Percentiles rank a stretch among this genome's conserved stretches.
These are phyloP conservation scores for Wickerhamiella occidentalis DNA, from an alignment of 805 yeast genomes.

Conservation along the genomic window DNA sequence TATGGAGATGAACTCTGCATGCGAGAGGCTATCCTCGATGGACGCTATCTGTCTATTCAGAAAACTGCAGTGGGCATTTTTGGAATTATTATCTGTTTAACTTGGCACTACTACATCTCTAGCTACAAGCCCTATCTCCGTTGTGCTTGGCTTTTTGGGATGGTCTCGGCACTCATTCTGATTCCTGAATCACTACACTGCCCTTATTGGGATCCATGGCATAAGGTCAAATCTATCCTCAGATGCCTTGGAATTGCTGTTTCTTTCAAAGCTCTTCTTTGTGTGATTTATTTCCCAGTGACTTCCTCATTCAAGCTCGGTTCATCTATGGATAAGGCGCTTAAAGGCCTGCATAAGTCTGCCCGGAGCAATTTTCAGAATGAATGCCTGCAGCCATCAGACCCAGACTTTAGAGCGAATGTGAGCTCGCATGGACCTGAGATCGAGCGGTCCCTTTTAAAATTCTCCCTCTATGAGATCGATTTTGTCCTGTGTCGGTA, in stretches of 20 bases:
- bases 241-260: neutral
- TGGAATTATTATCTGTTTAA: neutral
- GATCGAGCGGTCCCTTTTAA: neutral
- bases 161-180: constrained; percentile 1
- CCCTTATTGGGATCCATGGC: constrained; percentile 5
- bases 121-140: neutral
- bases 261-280: neutral
- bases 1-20: neutral
- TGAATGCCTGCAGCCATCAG: neutral
- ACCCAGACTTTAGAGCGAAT: neutral
- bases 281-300: neutral
- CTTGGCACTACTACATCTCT: constrained; percentile 1
- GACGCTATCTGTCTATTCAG: neutral
- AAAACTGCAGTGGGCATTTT: neutral
- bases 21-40: neutral
- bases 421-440: neutral
- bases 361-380: neutral
- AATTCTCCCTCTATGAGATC: neutral
- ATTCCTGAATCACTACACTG: constrained; percentile 1
- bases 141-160: neutral
- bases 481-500: neutral
- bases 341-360: neutral
- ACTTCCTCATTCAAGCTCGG: neutral
- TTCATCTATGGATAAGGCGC: neutral
- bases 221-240: neutral